phyloP scores from a whole-genome alignment of 306 rosid species.

The Senna tora region DNA sequence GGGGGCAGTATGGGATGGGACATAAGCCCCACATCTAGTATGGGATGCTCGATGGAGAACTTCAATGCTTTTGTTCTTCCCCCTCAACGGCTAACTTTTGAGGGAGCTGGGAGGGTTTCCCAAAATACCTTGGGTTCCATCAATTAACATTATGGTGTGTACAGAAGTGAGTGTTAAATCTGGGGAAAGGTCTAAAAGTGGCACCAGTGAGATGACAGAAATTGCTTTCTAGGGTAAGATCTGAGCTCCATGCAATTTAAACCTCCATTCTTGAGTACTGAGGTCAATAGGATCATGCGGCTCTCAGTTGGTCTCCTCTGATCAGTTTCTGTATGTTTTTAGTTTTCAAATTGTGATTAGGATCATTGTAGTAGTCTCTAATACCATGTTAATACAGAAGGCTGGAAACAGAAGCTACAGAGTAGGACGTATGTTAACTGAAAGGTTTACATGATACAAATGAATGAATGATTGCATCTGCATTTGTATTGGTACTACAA shows the following conservation, averaged over 20 bases:
- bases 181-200: not conserved
- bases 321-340: not conserved
- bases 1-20: no score
- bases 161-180: not conserved
- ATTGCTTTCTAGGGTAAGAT: slow-evolving; percentile 5
- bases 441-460: not conserved
- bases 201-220: not conserved
- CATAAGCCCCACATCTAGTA: no score
- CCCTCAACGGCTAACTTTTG: no score
- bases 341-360: not conserved
- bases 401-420: not conserved
- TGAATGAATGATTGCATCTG: slow-evolving; percentile 4
- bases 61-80: no score
- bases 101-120: no score
- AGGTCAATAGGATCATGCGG: not conserved
- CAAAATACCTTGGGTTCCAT: no score
- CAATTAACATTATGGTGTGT: not conserved
- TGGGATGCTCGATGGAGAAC: no score
- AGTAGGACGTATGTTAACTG: slow-evolving; percentile 7
- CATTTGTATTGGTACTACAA: not conserved
- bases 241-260: not conserved
- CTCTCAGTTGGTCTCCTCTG: not conserved
- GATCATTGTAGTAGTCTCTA: not conserved
- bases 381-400: not conserved
- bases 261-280: not conserved